A percentile compares a stretch with the other conserved stretches of the same genome.
Evolutionary conservation across 73 alveolate species (phyloP).

Genomic region (Tetrahymena malaccensis): DNA sequence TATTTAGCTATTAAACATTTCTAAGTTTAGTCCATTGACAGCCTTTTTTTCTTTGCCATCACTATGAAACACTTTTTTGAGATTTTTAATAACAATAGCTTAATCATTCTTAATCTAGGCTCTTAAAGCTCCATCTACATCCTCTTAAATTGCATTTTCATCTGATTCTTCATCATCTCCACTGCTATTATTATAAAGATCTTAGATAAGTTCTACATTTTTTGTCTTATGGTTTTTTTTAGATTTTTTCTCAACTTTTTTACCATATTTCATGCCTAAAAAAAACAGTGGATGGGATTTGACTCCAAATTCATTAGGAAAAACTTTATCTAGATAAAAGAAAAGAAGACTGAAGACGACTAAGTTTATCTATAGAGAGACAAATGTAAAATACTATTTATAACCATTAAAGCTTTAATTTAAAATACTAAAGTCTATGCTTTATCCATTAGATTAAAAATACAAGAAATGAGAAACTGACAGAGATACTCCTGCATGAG

Average conservation of each 20-base stretch:
- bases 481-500: conserved; percentile 60
- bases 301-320: conserved; percentile 38
- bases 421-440: conserved; percentile 36
- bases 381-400: conserved; percentile 18
- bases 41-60: conserved; percentile 66
- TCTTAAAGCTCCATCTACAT: conserved; percentile 40
- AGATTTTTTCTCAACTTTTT: not conserved
- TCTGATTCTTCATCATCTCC: conserved; percentile 11
- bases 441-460: conserved; percentile 52
- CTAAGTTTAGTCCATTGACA: conserved; percentile 70
- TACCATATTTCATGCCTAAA: not conserved
- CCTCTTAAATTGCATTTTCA: conserved; percentile 11
- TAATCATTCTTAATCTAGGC: conserved; percentile 54
- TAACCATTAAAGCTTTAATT: conserved; percentile 40
- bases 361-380: conserved; percentile 41
- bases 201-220: not conserved
- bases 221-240: not conserved
- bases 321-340: conserved; percentile 11
- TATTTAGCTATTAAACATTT: conserved; percentile 86
- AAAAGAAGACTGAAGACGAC: not conserved
- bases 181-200: conserved; percentile 39
- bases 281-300: conserved; percentile 22
- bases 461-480: conserved; percentile 50
- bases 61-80: conserved; percentile 66
- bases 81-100: conserved; percentile 44